These are phyloP conservation scores for Grosmannia serpens DNA, from an alignment of 2,329 filamentous ascomycete genomes.

Conservation along the genomic window DNA sequence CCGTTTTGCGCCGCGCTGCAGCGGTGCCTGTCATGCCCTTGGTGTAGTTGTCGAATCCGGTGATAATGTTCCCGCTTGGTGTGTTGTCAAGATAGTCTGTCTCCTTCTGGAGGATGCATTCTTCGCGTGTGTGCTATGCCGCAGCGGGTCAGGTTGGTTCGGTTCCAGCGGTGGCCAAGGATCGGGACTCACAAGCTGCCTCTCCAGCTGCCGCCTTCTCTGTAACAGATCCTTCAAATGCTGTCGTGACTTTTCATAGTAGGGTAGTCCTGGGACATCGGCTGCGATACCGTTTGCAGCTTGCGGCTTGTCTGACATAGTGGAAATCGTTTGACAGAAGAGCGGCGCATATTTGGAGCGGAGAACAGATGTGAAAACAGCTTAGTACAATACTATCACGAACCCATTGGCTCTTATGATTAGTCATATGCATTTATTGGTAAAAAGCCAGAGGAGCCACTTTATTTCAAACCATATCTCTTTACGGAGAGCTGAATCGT, in stretches of 20 bases:
- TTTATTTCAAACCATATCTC: too few species aligned
- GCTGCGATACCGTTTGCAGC: constrained; percentile 11
- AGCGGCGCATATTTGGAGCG: not conserved
- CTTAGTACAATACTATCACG: not conserved
- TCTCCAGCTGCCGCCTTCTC: constrained; percentile 47
- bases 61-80: constrained; percentile 85
- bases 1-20: constrained; percentile 51
- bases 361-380: not conserved
- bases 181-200: constrained; percentile 18
- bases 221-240: constrained; percentile 56
- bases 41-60: constrained; percentile 96
- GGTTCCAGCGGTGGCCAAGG: not conserved
- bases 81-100: constrained; percentile 84
- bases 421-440: too few species aligned
- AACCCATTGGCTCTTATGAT: not conserved
- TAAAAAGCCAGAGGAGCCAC: too few species aligned
- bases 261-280: constrained; percentile 44
- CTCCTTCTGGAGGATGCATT: constrained; percentile 74
- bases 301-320: constrained; percentile 21
- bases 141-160: not conserved
- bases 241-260: constrained; percentile 61
- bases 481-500: too few species aligned
- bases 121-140: constrained; percentile 39
- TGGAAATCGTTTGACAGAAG: not conserved
- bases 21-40: constrained; percentile 64